Conservation (phyloP, 345 rosid genomes). For the Cardamine chenopodiifolia region DNA sequence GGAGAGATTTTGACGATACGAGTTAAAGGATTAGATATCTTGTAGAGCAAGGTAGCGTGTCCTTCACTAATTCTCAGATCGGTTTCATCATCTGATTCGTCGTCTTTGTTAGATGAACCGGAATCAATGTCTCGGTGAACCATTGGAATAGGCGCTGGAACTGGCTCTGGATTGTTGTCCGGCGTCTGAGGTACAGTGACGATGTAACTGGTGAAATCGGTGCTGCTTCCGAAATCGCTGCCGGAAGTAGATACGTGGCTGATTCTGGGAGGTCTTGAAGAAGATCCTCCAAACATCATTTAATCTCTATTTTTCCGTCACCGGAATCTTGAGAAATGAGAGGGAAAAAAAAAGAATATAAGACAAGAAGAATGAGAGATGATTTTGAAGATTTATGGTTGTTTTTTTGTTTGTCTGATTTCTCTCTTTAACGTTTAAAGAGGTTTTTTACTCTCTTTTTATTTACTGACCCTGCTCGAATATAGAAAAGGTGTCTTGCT, state of each 20-base stretch:
- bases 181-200: constrained; percentile 70
- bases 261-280: constrained; percentile 42
- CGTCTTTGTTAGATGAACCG: constrained; percentile 48
- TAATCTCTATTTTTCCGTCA: neutral
- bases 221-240: constrained; percentile 49
- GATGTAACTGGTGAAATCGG: constrained; percentile 49
- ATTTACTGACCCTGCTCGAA: neutral
- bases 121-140: constrained; percentile 34
- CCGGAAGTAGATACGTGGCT: constrained; percentile 50
- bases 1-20: constrained; percentile 46
- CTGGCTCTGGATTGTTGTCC: constrained; percentile 52
- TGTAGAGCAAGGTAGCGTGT: constrained; percentile 34
- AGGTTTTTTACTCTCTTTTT: neutral
- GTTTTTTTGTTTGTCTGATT: neutral
- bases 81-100: constrained; percentile 7
- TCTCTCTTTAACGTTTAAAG: neutral
- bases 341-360: neutral
- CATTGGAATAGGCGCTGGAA: constrained; percentile 44
- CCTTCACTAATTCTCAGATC: constrained; percentile 42
- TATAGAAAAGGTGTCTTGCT: neutral
- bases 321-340: constrained; percentile 21
- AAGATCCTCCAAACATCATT: constrained; percentile 47
- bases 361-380: neutral
- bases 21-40: constrained; percentile 29
- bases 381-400: neutral